Conservation (phyloP, 306 rosid genomes). For the Benincasa hispida region DNA sequence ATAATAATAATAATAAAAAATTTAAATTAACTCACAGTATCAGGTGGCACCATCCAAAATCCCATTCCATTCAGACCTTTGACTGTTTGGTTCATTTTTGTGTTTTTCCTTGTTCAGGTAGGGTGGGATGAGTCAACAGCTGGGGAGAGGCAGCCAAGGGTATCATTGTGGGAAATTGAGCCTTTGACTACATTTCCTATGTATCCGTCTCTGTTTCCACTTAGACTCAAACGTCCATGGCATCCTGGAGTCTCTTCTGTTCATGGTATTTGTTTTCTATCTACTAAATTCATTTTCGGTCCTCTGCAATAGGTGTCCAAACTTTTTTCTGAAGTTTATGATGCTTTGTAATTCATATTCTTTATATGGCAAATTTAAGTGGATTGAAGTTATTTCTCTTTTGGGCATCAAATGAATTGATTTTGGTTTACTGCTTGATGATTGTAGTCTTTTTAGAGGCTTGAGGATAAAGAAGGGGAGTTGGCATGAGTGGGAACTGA, state of each 20-base stretch:
- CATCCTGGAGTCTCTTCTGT: conserved; percentile 64
- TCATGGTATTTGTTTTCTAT: conserved; percentile 32
- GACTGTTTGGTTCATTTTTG: background rate
- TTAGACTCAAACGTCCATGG: conserved; percentile 81
- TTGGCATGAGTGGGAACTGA: background rate
- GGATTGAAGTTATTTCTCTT: background rate
- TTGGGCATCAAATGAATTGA: background rate
- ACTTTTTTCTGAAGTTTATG: background rate
- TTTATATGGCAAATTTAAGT: background rate
- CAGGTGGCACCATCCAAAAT: background rate
- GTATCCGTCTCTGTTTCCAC: conserved; percentile 85
- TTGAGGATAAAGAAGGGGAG: background rate
- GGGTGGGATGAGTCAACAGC: conserved; percentile 95
- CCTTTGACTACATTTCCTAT: conserved; percentile 84
- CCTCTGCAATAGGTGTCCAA: background rate
- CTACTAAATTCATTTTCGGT: background rate
- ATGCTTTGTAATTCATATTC: background rate
- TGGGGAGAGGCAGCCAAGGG: conserved; percentile 80
- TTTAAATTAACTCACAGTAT: background rate
- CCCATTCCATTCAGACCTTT: background rate
- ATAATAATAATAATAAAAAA: no score
- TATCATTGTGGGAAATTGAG: conserved; percentile 87
- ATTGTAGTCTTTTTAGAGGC: background rate
- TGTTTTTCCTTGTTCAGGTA: conserved; percentile 26
- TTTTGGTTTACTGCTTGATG: background rate